Percentiles rank a stretch among this genome's conserved stretches.
Conservation (phyloP, 306 rosid genomes). For the Pyrus communis region DNA sequence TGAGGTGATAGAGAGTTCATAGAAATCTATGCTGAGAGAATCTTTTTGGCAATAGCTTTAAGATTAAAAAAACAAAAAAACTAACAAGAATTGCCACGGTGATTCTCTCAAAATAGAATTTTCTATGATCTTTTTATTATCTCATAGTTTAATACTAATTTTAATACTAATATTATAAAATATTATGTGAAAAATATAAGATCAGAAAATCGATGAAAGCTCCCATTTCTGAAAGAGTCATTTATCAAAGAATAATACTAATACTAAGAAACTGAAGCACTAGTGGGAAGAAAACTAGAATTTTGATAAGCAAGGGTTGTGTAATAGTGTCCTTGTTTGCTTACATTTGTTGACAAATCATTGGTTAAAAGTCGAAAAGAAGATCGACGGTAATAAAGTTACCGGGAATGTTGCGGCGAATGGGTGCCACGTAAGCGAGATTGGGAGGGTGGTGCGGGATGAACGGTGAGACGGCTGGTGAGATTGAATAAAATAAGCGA, state of each 20-base stretch:
- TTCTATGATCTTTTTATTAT: fast-evolving
- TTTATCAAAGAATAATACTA: not conserved
- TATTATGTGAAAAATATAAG: too few species aligned
- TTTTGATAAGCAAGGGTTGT: not conserved
- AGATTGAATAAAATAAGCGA: slow-evolving; percentile 30
- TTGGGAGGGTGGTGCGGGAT: not conserved
- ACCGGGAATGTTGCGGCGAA: not conserved
- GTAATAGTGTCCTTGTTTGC: slow-evolving; percentile 14
- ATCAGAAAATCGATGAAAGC: too few species aligned
- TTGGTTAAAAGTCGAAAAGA: not conserved
- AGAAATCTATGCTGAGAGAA: too few species aligned
- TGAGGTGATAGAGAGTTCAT: too few species aligned
- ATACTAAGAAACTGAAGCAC: not conserved
- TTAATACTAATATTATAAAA: too few species aligned
- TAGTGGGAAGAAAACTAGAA: not conserved
- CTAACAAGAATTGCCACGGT: fast-evolving
- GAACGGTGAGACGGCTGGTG: slow-evolving; percentile 18
- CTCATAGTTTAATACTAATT: too few species aligned
- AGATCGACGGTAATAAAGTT: not conserved
- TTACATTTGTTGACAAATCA: slow-evolving; percentile 16
- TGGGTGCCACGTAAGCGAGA: not conserved
- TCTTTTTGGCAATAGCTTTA: too few species aligned
- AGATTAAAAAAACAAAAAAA: too few species aligned
- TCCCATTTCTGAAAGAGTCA: too few species aligned
- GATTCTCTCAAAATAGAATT: too few species aligned